These are phyloP conservation scores for Aureobasidium sp. DNA, from an alignment of 2,329 filamentous ascomycete species.

Conservation along the genomic window DNA sequence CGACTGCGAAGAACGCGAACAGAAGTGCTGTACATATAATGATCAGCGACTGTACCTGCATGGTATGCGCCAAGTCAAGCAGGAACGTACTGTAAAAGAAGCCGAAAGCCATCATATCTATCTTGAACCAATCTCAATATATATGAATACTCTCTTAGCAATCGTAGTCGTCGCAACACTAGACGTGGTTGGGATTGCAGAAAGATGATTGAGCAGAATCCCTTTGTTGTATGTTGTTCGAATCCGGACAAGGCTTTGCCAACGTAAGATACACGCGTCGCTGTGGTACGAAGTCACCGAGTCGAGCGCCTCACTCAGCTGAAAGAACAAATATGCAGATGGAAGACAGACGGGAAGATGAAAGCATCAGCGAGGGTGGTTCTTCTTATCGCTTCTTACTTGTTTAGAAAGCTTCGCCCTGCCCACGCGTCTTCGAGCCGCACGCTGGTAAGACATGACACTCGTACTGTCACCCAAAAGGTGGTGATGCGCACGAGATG, in stretches of 20 bases:
- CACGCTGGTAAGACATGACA: neutral
- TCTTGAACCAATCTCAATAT: neutral
- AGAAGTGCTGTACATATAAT: neutral
- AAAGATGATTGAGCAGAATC: neutral
- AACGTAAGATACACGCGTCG: conserved; percentile 6
- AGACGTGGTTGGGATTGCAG: neutral
- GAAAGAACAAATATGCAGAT: neutral
- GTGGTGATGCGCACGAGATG: neutral
- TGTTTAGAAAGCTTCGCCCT: neutral
- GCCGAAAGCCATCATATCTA: neutral
- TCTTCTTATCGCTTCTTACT: neutral
- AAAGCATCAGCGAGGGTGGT: neutral
- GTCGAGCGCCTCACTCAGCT: conserved; percentile 1
- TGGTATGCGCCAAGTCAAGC: neutral
- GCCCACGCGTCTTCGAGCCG: neutral
- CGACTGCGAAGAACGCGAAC: neutral
- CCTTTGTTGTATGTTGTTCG: neutral
- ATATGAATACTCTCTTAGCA: neutral
- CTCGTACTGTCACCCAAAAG: neutral
- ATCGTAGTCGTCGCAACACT: neutral
- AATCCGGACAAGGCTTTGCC: neutral
- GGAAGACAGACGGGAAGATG: neutral
- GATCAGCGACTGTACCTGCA: neutral
- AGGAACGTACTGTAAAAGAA: neutral
- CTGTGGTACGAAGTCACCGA: neutral